Conservation (phyloP, 2,329 filamentous ascomycete genomes). For the Thermoascus crustaceus region DNA sequence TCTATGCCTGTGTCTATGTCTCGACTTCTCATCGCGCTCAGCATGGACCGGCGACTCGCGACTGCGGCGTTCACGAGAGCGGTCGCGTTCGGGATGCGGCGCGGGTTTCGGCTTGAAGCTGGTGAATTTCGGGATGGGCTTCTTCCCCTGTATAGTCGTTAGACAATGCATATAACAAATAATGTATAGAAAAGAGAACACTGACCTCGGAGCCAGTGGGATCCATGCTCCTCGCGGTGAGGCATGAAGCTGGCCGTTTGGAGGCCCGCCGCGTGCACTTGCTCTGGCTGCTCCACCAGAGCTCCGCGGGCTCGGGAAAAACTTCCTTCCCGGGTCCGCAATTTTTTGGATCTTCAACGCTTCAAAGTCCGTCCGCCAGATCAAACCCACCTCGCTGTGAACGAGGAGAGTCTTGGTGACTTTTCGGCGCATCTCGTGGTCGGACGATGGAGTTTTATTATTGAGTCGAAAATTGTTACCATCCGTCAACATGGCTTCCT, state of each 20-base stretch:
- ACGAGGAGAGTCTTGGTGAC: conserved; percentile 2
- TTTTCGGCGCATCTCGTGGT: background rate
- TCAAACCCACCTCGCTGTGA: conserved; percentile 1
- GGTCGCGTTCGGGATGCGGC: conserved; percentile 16
- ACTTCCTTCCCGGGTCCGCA: conserved; percentile 14
- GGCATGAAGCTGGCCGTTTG: too few species aligned
- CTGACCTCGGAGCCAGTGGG: conserved; percentile 27
- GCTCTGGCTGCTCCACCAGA: conserved; percentile 7
- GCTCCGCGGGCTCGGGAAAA: conserved; percentile 16
- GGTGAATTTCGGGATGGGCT: conserved; percentile 59
- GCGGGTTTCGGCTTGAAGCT: conserved; percentile 57
- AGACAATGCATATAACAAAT: conserved; percentile 2
- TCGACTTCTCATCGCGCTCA: conserved; percentile 15
- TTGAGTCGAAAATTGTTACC: background rate
- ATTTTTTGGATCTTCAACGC: conserved; percentile 13
- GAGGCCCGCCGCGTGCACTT: too few species aligned
- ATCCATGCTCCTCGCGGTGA: conserved; percentile 27
- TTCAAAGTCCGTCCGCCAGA: background rate
- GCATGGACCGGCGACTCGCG: conserved; percentile 9
- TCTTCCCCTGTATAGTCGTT: conserved; percentile 23
- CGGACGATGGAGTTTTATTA: conserved; percentile 5
- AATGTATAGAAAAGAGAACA: conserved; percentile 2
- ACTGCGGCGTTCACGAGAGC: conserved; percentile 12
- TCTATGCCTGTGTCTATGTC: conserved; percentile 16
- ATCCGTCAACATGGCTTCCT: conserved; percentile 59